These are phyloP conservation scores for Phaeosphaeria sp. DNA, from an alignment of 2,329 filamentous ascomycete species.

Conservation along the genomic window DNA sequence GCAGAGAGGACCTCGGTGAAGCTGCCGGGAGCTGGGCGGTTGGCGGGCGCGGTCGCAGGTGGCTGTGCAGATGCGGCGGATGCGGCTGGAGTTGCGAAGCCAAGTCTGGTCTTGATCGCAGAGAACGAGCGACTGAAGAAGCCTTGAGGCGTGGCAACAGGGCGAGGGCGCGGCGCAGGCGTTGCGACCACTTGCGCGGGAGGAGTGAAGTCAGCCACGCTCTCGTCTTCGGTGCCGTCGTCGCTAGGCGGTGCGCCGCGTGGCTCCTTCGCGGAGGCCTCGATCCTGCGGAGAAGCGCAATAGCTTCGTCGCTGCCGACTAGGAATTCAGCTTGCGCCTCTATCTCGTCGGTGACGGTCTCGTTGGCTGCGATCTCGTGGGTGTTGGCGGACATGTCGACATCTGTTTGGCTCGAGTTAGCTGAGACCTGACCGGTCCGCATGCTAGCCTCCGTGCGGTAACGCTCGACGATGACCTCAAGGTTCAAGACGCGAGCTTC, in stretches of 20 bases:
- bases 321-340: slow-evolving; percentile 16
- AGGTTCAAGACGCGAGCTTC: background rate
- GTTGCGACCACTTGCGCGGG: slow-evolving; percentile 9
- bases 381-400: slow-evolving; percentile 22
- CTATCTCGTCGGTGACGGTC: slow-evolving; percentile 8
- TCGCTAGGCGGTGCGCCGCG: background rate
- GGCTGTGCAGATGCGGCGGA: background rate
- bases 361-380: no score
- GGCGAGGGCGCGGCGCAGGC: slow-evolving; percentile 9
- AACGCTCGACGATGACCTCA: background rate
- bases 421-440: background rate
- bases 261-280: slow-evolving; percentile 15
- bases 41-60: background rate
- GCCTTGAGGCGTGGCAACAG: slow-evolving; percentile 13
- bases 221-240: slow-evolving; percentile 3
- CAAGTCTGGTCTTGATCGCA: slow-evolving; percentile 27
- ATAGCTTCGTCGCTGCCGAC: slow-evolving; percentile 26
- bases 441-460: background rate
- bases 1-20: slow-evolving; percentile 32
- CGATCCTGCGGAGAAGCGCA: slow-evolving; percentile 29
- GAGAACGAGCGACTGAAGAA: slow-evolving; percentile 30
- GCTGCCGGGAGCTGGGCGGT: slow-evolving; percentile 14
- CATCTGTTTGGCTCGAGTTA: slow-evolving; percentile 22
- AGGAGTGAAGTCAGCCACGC: background rate
- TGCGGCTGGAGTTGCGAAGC: slow-evolving; percentile 10